phyloP scores from a whole-genome alignment of 352 stramenopile genomes.

The Pythium chondricola region DNA sequence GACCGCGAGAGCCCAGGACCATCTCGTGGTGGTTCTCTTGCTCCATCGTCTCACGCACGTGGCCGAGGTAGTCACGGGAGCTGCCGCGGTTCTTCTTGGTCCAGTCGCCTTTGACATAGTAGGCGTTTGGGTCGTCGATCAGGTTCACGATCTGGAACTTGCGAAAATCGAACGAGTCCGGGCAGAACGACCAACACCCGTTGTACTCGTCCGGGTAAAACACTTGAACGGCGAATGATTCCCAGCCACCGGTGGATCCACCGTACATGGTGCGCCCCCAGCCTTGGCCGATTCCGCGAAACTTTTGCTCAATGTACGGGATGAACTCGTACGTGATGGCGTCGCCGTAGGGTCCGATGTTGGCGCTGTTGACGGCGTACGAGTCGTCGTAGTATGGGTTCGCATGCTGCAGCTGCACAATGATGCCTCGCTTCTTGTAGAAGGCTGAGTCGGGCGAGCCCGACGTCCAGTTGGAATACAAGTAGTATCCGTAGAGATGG shows the following conservation, averaged over 20 bases:
- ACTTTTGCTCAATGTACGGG: constrained; percentile 51
- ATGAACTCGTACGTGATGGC: constrained; percentile 75
- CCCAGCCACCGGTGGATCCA: constrained; percentile 66
- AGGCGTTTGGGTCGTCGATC: constrained; percentile 55
- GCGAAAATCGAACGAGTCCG: constrained; percentile 68
- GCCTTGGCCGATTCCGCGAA: constrained; percentile 53
- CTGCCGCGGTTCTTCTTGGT: constrained; percentile 63
- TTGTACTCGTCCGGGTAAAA: constrained; percentile 79
- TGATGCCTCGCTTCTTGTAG: constrained; percentile 56
- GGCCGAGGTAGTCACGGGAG: constrained; percentile 52
- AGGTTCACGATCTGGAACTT: constrained; percentile 72
- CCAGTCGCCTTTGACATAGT: constrained; percentile 63
- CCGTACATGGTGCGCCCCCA: constrained; percentile 74
- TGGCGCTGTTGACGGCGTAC: constrained; percentile 72
- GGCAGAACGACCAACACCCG: constrained; percentile 77
- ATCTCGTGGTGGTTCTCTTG: constrained; percentile 77
- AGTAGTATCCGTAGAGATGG: constrained; percentile 55
- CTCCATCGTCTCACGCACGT: constrained; percentile 65
- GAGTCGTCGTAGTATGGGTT: constrained; percentile 81
- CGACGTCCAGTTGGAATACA: constrained; percentile 74
- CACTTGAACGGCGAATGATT: constrained; percentile 66
- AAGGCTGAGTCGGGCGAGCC: constrained; percentile 37
- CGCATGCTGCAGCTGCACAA: constrained; percentile 70
- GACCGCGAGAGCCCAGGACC: constrained; percentile 47
- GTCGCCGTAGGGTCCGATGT: constrained; percentile 67